Evolutionary conservation across 2,329 filamentous ascomycete species (phyloP).

Genomic region (Calonectria pteridis): DNA sequence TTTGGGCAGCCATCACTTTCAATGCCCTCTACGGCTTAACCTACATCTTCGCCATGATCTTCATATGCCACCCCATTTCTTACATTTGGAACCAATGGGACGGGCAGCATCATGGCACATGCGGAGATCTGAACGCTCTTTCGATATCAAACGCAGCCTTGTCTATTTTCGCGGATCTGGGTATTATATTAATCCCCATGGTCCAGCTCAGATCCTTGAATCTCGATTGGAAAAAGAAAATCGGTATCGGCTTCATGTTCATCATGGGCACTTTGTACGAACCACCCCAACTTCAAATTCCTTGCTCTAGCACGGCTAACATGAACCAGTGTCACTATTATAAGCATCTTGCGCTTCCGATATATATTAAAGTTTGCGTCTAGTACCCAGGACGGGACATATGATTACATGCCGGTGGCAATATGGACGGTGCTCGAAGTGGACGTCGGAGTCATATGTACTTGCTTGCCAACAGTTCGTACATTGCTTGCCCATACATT

Average conservation of each 20-base stretch:
- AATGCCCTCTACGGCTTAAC: slow-evolving; percentile 45
- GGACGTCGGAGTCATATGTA: neutral
- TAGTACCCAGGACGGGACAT: neutral
- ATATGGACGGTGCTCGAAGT: neutral
- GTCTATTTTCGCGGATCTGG: neutral
- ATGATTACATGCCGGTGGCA: neutral
- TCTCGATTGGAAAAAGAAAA: neutral
- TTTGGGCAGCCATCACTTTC: slow-evolving; percentile 50
- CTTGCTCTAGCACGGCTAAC: neutral
- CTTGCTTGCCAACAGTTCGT: slow-evolving; percentile 34
- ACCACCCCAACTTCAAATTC: neutral
- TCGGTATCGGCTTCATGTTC: neutral
- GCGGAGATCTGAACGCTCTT: neutral
- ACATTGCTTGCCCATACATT: neutral
- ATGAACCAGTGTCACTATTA: slow-evolving; percentile 31
- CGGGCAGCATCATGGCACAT: neutral
- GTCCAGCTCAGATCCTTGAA: neutral
- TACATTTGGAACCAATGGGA: slow-evolving; percentile 52
- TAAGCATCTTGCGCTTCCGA: neutral
- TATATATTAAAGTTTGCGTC: neutral
- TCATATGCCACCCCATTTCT: slow-evolving; percentile 55
- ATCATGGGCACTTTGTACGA: slow-evolving; percentile 45
- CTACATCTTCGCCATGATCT: slow-evolving; percentile 49
- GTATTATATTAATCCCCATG: neutral
- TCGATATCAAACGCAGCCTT: neutral